Evolutionary conservation across 2,329 filamentous ascomycete genomes (phyloP), one percentile per base, ranked within the genome.

Genomic region (Metarhizium brunneum): DNA sequence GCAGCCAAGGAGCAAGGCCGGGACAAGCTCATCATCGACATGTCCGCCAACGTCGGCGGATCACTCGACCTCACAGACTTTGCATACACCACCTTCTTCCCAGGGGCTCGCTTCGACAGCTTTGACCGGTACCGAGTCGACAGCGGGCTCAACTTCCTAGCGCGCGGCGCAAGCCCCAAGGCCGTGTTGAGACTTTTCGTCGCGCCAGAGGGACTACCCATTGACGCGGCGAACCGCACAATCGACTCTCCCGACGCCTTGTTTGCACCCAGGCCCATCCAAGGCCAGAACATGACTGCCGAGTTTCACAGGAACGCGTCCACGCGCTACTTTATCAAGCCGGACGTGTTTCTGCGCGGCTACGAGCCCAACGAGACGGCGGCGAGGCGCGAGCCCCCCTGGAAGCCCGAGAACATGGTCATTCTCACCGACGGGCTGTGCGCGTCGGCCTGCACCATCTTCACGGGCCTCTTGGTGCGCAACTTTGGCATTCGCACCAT

Each of bases 1-100:
- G 68, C 71, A 45, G 75, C 75, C 13, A 13, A 43, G 29, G 47
- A 25, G 0, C 36, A 55, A 6, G 58, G 58, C 1, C 59, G 57
- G 6, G 56, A 54, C 29, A 84, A 81, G 64, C 71, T 88, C 5
- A 73, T 88, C 35, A 79, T 88, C 57, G 86, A 88, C 59, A 63
- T 88, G 6, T 76, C 79, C 4, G 74, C 71, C 2, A 89, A 88
- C 59, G 73, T 72, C 0, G 85, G 85, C 43, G 85, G 85, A 1
- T 67, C 68, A 48, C 63, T 81, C 14, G 61, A 70, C 7, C 70
- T 74, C 7, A 77, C 75, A 2, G 73, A 73, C 48, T 74, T 78
- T 47, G 61, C 77, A 0, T 84, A 84, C 63, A 68, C 68, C 8
- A 64, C 73, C 32, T 64, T 72, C 8, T 71, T 71, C 52, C 69